Base-by-base conservation (phyloP, 2,329 filamentous ascomycete genomes). In the Aspergillus carbonarius region DNA sequence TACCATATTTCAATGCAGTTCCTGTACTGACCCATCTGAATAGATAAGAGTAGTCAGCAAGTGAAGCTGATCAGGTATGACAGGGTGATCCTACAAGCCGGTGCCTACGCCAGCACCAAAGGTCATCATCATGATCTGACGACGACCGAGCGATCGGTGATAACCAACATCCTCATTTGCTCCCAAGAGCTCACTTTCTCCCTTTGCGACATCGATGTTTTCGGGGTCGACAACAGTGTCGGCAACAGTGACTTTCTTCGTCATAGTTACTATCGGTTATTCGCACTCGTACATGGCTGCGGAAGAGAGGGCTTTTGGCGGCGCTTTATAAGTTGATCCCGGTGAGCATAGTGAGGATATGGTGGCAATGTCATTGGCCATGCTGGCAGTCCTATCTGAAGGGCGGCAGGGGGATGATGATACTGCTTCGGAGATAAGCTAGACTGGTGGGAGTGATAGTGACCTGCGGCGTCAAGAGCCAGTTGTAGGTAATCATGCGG, bases 81-180 rank as follows among this genome's bases (percentile, higher is more conserved):
- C 5, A 13, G 15, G 23, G 8, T 9, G 37, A 17, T 12, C 51
- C 17, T 54, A 54, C 0, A 75, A 63, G 1, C 73, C 73, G 1
- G 69, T 73, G 0, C 72, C 73, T 48, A 76, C 72, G 1, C 72
- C 73, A 18, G 69, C 72, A 0, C 73, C 73, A 59, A 75, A 72
- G 10, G 72, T 74, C 68, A 74, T 72, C 72, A 75, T 75, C 68
- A 76, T 76, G 49, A 76, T 70, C 44, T 73, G 69, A 25, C 73
- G 65, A 49, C 70, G 66, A 1, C 66, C 66, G 13, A 75, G 66
- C 23, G 63, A 65, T 20, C 73, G 68, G 35, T 71, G 70, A 37
- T 67, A 74, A 2, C 72, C 72, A 15, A 68, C 70, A 47, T 62
- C 39, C 17, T 60, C 57, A 7, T 18, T 47, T 1, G 57, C 49